Evolutionary conservation across 2,329 filamentous ascomycete species (phyloP).

Genomic region (Colletotrichum spinosum): DNA sequence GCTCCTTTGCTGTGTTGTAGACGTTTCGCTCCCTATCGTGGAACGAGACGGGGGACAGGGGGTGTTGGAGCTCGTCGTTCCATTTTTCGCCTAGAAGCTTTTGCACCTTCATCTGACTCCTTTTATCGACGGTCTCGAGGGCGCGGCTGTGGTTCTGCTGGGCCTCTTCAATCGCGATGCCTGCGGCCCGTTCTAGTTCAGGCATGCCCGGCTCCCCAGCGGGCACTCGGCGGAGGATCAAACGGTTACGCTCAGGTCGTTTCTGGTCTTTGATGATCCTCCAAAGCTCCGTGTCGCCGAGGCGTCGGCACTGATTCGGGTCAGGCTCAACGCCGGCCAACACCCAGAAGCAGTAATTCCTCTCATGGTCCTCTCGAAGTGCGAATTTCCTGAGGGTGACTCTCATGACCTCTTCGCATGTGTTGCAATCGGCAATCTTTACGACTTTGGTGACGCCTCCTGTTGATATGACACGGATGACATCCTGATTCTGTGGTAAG

Average conservation of each 20-base stretch:
- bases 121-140: conserved; percentile 74
- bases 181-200: conserved; percentile 87
- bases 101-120: conserved; percentile 88
- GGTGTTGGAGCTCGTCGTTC: conserved; percentile 83
- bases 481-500: conserved; percentile 85
- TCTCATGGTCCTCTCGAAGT: conserved; percentile 88
- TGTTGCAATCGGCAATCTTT: conserved; percentile 91
- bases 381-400: conserved; percentile 90
- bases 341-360: conserved; percentile 97
- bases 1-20: conserved; percentile 67
- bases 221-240: conserved; percentile 94
- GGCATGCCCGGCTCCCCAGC: conserved; percentile 88
- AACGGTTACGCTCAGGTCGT: conserved; percentile 86
- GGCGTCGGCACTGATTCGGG: conserved; percentile 81
- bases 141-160: conserved; percentile 77
- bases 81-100: conserved; percentile 90
- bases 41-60: conserved; percentile 83
- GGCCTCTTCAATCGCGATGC: conserved; percentile 89
- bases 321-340: conserved; percentile 87
- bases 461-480: conserved; percentile 94
- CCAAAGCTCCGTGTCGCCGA: conserved; percentile 90
- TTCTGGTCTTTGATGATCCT: conserved; percentile 89
- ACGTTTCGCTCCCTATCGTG: conserved; percentile 77
- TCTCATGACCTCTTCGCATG: conserved; percentile 91
- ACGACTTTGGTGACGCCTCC: conserved; percentile 93